Evolutionary conservation across 2,329 filamentous ascomycete species (phyloP).

Genomic region (Pyricularia sp.): DNA sequence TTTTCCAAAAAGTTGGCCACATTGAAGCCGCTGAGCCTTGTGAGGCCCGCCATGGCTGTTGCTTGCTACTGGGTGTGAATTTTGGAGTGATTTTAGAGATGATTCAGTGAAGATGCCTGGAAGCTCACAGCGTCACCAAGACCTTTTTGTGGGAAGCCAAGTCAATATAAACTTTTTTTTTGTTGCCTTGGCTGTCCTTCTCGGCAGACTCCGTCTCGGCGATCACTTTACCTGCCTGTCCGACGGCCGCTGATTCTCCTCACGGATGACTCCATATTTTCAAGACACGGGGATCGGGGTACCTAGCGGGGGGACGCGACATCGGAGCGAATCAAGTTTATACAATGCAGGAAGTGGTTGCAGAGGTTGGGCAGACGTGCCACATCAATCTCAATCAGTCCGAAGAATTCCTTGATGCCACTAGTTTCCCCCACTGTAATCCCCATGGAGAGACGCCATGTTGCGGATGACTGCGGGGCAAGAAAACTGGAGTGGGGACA

Average conservation of each 20-base stretch:
- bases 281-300: not conserved
- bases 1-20: constrained; percentile 47
- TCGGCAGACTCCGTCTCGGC: not conserved
- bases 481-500: no score
- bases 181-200: not conserved
- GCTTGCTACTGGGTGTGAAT: not conserved
- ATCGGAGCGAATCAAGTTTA: not conserved
- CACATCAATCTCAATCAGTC: not conserved
- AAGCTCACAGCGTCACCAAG: not conserved
- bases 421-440: not conserved
- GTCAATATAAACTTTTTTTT: not conserved
- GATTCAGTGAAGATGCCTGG: not conserved
- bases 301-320: not conserved
- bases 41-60: not conserved
- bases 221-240: not conserved
- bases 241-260: not conserved
- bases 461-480: not conserved
- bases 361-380: not conserved
- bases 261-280: not conserved
- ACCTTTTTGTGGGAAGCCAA: not conserved
- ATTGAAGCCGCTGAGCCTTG: constrained; percentile 9
- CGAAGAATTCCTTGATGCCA: not conserved
- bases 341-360: not conserved
- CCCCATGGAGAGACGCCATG: not conserved
- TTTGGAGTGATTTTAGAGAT: not conserved